Evolutionary conservation across 2,329 filamentous ascomycete species (phyloP).

Genomic region (Mycosphaerelloides madeirae): DNA sequence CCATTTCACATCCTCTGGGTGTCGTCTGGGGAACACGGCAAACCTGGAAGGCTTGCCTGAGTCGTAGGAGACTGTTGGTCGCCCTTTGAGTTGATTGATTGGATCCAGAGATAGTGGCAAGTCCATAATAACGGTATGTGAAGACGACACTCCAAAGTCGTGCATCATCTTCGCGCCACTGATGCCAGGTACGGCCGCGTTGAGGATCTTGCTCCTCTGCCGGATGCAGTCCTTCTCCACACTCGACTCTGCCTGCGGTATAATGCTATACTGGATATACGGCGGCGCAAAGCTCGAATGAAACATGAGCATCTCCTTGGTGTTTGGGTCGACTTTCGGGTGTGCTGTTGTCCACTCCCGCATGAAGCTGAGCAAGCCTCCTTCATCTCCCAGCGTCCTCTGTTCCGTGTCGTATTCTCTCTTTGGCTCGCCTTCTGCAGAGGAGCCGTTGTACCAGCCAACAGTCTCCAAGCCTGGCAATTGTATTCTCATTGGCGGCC

Average conservation of each 20-base stretch:
- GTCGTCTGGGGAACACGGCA: conserved; percentile 61
- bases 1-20: conserved; percentile 57
- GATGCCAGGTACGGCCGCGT: conserved; percentile 57
- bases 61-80: conserved; percentile 58
- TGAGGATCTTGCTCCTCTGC: conserved; percentile 37
- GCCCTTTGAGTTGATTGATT: conserved; percentile 53
- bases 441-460: conserved; percentile 63
- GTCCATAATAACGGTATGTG: conserved; percentile 64
- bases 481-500: conserved; percentile 61
- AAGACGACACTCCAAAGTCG: conserved; percentile 63
- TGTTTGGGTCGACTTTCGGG: conserved; percentile 61
- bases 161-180: conserved; percentile 68
- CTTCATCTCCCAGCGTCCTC: conserved; percentile 26
- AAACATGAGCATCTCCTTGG: conserved; percentile 63
- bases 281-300: conserved; percentile 62
- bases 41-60: conserved; percentile 55
- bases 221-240: neutral
- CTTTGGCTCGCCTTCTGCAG: conserved; percentile 50
- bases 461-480: conserved; percentile 62
- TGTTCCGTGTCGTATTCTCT: conserved; percentile 11
- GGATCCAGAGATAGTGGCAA: conserved; percentile 63
- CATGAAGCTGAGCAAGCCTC: conserved; percentile 57
- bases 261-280: conserved; percentile 62
- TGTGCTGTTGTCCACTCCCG: conserved; percentile 68
- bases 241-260: conserved; percentile 34